Evolutionary conservation across 1,284 basidiomycete genomes (phyloP).

Genomic region (Moesziomyces antarcticus): DNA sequence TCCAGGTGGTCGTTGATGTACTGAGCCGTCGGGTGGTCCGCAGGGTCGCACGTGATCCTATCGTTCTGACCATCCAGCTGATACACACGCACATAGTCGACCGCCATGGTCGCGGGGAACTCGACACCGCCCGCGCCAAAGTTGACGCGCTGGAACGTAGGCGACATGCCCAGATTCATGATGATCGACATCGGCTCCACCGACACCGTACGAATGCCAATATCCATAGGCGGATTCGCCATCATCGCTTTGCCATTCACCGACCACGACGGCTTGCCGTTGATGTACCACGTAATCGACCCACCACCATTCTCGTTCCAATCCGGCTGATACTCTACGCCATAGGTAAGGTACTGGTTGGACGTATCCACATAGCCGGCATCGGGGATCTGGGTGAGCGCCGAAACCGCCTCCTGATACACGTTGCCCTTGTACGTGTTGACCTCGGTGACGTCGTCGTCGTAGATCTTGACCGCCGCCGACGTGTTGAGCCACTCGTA

Average conservation of each 20-base stretch:
- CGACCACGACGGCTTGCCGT: constrained; percentile 62
- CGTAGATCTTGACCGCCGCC: constrained; percentile 44
- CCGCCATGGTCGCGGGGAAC: constrained; percentile 54
- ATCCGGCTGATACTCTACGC: constrained; percentile 66
- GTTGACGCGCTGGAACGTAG: constrained; percentile 61
- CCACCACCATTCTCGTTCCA: constrained; percentile 58
- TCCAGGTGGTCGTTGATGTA: constrained; percentile 63
- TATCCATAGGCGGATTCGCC: constrained; percentile 42
- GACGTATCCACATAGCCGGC: constrained; percentile 48
- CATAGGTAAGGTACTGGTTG: constrained; percentile 50
- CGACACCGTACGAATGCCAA: constrained; percentile 57
- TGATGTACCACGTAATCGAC: constrained; percentile 60
- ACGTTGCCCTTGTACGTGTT: constrained; percentile 64
- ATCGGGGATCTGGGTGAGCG: constrained; percentile 57
- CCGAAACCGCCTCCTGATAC: constrained; percentile 67
- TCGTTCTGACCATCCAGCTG: constrained; percentile 50
- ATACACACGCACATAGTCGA: constrained; percentile 62
- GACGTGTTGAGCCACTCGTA: constrained; percentile 58
- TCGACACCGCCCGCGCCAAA: constrained; percentile 47
- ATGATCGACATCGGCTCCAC: constrained; percentile 65
- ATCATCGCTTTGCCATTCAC: constrained; percentile 46
- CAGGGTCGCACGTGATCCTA: constrained; percentile 57
- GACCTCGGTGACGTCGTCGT: constrained; percentile 36
- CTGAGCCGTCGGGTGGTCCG: constrained; percentile 60
- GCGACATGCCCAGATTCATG: constrained; percentile 62